Percentiles rank a stretch among this genome's conserved stretches.
Evolutionary conservation across 805 yeast genomes (phyloP).

Genomic region (Phaffomyces antillensis): DNA sequence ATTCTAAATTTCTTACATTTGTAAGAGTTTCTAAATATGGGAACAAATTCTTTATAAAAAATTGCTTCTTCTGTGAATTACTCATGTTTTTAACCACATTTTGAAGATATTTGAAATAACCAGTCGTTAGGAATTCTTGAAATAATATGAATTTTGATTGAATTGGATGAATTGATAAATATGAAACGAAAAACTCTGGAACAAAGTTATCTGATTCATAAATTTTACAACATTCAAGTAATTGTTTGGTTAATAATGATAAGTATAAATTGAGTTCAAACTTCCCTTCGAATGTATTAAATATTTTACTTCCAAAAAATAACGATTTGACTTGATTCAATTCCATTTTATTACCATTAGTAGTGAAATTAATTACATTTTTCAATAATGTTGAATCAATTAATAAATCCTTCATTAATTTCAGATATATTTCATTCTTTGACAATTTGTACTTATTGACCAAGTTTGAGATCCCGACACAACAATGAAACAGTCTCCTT

Average conservation of each 20-base stretch:
- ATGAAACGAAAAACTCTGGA: slow-evolving; percentile 13
- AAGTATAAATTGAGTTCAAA: slow-evolving; percentile 12
- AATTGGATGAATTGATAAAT: slow-evolving; percentile 20
- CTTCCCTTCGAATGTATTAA: slow-evolving; percentile 18
- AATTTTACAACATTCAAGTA: slow-evolving; percentile 7
- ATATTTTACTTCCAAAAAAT: slow-evolving; percentile 22
- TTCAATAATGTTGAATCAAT: slow-evolving; percentile 12
- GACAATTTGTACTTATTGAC: slow-evolving; percentile 16
- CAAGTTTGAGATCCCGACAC: slow-evolving; percentile 15
- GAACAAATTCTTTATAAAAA: slow-evolving; percentile 12
- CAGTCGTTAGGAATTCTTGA: slow-evolving; percentile 8
- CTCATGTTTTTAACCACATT: slow-evolving; percentile 4
- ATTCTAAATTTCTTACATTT: slow-evolving; percentile 4
- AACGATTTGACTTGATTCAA: slow-evolving; percentile 12
- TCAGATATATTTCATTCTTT: slow-evolving; percentile 16
- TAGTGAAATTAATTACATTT: slow-evolving; percentile 5
- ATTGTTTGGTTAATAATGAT: slow-evolving; percentile 10
- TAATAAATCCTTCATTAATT: slow-evolving; percentile 17
- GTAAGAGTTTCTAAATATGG: slow-evolving; percentile 11
- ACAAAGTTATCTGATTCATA: slow-evolving; percentile 1
- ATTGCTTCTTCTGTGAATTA: slow-evolving; percentile 12
- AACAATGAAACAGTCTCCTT: slow-evolving; percentile 13
- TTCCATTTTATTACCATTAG: slow-evolving; percentile 8
- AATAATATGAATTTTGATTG: slow-evolving; percentile 15
- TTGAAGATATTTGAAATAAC: slow-evolving; percentile 4